A percentile compares a stretch with the other conserved stretches of the same genome.
Evolutionary conservation across 2,329 filamentous ascomycete species (phyloP).

Genomic region (Colletotrichum cordylinicola): DNA sequence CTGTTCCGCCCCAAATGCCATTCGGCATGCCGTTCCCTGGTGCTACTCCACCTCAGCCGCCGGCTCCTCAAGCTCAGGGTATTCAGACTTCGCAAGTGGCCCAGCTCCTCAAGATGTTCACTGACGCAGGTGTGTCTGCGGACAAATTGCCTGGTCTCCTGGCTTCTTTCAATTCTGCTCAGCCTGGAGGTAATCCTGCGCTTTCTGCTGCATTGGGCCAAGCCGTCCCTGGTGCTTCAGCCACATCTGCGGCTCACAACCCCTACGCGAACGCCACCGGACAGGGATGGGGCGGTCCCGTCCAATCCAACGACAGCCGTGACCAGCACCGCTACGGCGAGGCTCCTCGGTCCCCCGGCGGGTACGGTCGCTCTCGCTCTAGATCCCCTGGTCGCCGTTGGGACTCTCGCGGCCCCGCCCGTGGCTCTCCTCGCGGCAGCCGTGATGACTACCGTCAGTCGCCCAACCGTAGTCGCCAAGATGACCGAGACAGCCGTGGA

Average conservation of each 20-base stretch:
- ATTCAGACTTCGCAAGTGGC: conserved; percentile 69
- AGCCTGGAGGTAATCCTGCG: conserved; percentile 28
- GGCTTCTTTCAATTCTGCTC: conserved; percentile 51
- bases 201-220: conserved; percentile 31
- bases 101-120: conserved; percentile 75
- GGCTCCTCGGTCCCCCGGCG: conserved; percentile 66
- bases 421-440: conserved; percentile 67
- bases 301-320: conserved; percentile 52
- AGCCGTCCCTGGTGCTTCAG: conserved; percentile 47
- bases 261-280: not conserved
- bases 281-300: conserved; percentile 32
- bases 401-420: conserved; percentile 52
- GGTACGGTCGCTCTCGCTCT: conserved; percentile 72
- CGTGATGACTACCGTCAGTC: conserved; percentile 73
- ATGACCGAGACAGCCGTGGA: conserved; percentile 54
- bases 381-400: conserved; percentile 80
- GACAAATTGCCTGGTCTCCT: conserved; percentile 74
- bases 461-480: conserved; percentile 63
- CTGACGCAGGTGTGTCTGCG: conserved; percentile 76
- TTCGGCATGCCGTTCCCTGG: conserved; percentile 30
- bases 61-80: conserved; percentile 53
- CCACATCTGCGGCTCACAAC: conserved; percentile 26
- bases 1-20: conserved; percentile 28
- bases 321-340: conserved; percentile 62
- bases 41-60: conserved; percentile 35